These are phyloP conservation scores for Linum lewisii DNA, from an alignment of 345 rosid species.

Conservation along the genomic window DNA sequence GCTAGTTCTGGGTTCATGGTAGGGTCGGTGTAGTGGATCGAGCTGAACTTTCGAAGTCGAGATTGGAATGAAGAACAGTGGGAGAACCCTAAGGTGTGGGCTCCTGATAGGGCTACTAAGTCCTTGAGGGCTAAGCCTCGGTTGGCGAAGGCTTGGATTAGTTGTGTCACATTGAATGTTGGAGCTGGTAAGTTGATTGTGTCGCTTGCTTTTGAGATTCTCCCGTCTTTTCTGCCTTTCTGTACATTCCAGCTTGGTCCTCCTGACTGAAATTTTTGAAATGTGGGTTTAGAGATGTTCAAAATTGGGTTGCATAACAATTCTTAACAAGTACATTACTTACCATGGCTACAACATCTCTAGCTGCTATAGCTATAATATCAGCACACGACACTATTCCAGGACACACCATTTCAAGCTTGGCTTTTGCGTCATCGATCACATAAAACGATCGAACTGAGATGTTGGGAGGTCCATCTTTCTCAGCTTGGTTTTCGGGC, in stretches of 20 bases:
- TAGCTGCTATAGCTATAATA: slow-evolving; percentile 56
- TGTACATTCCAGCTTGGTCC: slow-evolving; percentile 62
- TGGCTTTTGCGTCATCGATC: slow-evolving; percentile 58
- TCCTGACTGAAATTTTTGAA: slow-evolving; percentile 35
- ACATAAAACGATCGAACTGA: slow-evolving; percentile 70
- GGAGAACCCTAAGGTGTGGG: slow-evolving; percentile 68
- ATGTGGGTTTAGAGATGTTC: too few relatives aligned
- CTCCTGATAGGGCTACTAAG: slow-evolving; percentile 76
- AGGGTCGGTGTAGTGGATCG: slow-evolving; percentile 51
- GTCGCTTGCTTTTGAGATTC: slow-evolving; percentile 49
- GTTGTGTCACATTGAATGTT: slow-evolving; percentile 50
- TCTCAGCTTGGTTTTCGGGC: slow-evolving; percentile 62
- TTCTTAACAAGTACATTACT: neutral
- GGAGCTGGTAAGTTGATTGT: slow-evolving; percentile 66
- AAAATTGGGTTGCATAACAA: too few relatives aligned
- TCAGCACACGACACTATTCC: slow-evolving; percentile 66
- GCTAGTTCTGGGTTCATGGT: slow-evolving; percentile 43
- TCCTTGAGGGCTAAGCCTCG: slow-evolving; percentile 65
- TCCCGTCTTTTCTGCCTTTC: slow-evolving; percentile 81
- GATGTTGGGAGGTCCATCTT: slow-evolving; percentile 73
- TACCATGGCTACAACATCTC: slow-evolving; percentile 70
- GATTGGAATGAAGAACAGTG: slow-evolving; percentile 73
- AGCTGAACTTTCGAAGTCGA: slow-evolving; percentile 52
- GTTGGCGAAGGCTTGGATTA: slow-evolving; percentile 55
- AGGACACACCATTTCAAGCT: slow-evolving; percentile 66